Evolutionary conservation across 2,329 filamentous ascomycete genomes (phyloP).

Genomic region (Alternaria longipes): DNA sequence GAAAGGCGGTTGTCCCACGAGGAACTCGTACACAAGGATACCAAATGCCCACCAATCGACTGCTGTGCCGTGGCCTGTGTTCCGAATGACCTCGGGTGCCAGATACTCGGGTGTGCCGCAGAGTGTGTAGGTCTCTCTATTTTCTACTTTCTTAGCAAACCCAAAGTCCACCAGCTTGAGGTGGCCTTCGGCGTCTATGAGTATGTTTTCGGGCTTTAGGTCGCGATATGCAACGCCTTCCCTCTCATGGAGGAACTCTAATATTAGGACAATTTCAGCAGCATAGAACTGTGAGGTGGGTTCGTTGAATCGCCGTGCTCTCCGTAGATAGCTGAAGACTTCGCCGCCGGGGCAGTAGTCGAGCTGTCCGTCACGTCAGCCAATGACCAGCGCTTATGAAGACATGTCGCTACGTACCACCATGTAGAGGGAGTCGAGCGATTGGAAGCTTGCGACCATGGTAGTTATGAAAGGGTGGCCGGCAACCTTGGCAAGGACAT

Average conservation of each 20-base stretch:
- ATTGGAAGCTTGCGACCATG: conserved; percentile 80
- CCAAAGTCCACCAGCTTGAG: conserved; percentile 87
- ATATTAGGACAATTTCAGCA: conserved; percentile 81
- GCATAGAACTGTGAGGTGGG: conserved; percentile 81
- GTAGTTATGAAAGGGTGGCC: conserved; percentile 86
- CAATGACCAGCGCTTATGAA: not conserved
- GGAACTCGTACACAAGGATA: conserved; percentile 83
- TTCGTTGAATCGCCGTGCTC: conserved; percentile 81
- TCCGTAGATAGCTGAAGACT: conserved; percentile 82
- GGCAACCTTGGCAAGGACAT: conserved; percentile 78
- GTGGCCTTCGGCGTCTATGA: conserved; percentile 79
- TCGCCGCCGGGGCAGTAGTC: conserved; percentile 86
- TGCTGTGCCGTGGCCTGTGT: conserved; percentile 75
- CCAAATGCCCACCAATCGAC: conserved; percentile 91
- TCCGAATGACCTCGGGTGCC: conserved; percentile 84
- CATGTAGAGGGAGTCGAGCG: conserved; percentile 81
- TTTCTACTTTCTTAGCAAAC: conserved; percentile 80
- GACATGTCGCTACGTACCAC: conserved; percentile 58
- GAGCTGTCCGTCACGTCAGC: conserved; percentile 57
- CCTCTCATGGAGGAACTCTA: conserved; percentile 81
- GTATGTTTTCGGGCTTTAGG: conserved; percentile 82
- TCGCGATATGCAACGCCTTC: conserved; percentile 84
- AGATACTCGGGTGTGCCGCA: conserved; percentile 87
- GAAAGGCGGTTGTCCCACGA: conserved; percentile 85
- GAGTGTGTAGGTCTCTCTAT: conserved; percentile 79